These are phyloP conservation scores for Plectosphaerella cucumerina DNA, from an alignment of 2,329 filamentous ascomycete species.

Conservation along the genomic window DNA sequence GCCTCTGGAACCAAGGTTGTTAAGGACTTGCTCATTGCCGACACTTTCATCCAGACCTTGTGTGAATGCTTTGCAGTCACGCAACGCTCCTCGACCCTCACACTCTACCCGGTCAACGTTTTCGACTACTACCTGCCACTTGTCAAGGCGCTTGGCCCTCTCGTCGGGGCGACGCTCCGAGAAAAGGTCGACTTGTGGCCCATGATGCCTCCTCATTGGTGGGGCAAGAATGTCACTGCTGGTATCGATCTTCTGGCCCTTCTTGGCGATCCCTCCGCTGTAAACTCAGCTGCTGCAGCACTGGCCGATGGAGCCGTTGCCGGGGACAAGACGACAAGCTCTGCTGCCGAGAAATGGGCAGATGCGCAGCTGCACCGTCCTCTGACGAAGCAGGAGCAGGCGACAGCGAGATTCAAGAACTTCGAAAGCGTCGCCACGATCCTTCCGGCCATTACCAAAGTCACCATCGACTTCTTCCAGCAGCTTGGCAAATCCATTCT, in stretches of 20 bases:
- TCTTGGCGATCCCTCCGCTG: background rate
- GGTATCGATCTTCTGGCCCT: conserved; percentile 8
- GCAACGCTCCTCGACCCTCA: conserved; percentile 57
- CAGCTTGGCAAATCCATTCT: conserved; percentile 78
- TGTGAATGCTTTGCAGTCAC: conserved; percentile 70
- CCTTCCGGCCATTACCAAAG: conserved; percentile 72
- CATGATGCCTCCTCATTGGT: conserved; percentile 68
- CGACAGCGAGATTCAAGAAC: conserved; percentile 58
- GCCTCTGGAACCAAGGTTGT: conserved; percentile 69
- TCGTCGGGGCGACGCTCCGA: conserved; percentile 77
- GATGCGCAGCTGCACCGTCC: conserved; percentile 26
- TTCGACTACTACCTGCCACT: conserved; percentile 79
- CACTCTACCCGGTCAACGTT: conserved; percentile 74
- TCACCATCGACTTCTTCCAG: conserved; percentile 82
- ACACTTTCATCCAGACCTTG: conserved; percentile 72
- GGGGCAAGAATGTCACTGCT: conserved; percentile 9
- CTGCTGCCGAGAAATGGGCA: conserved; percentile 13
- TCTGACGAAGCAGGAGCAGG: conserved; percentile 35
- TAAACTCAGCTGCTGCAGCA: background rate
- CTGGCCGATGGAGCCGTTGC: background rate
- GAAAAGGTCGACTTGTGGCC: conserved; percentile 77
- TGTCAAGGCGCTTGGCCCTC: conserved; percentile 68
- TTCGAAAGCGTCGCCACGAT: conserved; percentile 72
- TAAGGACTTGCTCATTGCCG: conserved; percentile 73
- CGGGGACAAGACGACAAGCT: background rate